These are phyloP conservation scores for Picea mariana DNA, from an alignment of 83 land plant species.

Conservation along the genomic window DNA sequence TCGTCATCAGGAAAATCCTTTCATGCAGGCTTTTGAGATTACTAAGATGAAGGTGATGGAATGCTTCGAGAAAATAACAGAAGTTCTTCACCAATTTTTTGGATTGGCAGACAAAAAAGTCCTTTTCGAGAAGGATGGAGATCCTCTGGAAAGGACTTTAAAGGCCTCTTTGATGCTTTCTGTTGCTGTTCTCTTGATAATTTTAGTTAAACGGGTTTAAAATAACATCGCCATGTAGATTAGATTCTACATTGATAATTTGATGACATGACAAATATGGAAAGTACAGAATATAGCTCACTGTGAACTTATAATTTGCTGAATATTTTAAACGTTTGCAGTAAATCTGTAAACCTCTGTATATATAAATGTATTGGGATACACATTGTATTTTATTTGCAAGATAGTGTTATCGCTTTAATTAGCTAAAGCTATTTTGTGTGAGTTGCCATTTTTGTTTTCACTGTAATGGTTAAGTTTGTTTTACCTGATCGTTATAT, in stretches of 20 bases:
- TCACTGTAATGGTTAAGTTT: no score
- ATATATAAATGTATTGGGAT: no score
- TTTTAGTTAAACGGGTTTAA: constrained; percentile 36
- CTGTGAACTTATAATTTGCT: no score
- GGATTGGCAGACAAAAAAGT: constrained; percentile 1
- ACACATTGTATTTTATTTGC: no score
- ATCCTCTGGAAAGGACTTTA: constrained; percentile 34
- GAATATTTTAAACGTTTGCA: no score
- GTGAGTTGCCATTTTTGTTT: no score
- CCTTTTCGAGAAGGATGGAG: neutral
- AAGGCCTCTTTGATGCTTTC: constrained; percentile 51
- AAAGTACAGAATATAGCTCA: neutral
- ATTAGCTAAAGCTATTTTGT: no score
- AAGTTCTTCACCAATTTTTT: constrained; percentile 31
- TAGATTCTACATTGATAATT: neutral
- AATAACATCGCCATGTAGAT: neutral
- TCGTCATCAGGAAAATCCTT: constrained; percentile 18
- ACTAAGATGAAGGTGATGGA: constrained; percentile 36
- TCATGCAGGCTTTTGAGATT: constrained; percentile 30
- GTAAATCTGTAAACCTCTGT: no score
- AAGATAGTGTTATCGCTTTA: no score
- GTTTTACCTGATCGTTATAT: no score
- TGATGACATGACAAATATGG: neutral
- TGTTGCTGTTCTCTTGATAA: constrained; percentile 43
- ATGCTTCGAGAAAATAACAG: constrained; percentile 25